Evolutionary conservation across 805 yeast species (phyloP), one percentile per base, ranked within the genome.

Genomic region (Nakazawaea ernobii): DNA sequence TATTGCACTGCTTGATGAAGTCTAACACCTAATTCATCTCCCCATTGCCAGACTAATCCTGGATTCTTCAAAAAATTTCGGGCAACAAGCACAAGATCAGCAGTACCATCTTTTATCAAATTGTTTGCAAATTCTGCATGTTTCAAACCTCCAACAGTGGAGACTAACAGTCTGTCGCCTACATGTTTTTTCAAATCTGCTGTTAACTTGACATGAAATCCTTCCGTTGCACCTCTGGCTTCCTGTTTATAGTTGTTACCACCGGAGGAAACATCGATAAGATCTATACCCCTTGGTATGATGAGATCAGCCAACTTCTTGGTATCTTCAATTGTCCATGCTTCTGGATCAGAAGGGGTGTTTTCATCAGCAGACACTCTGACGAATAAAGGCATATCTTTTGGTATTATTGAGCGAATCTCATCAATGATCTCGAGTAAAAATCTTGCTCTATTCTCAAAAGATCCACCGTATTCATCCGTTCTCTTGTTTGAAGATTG

Each of bases 401-500:
- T 60, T 1, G 73, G 70, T 30, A 73, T 62, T 33, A 57, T 69
- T 1, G 62, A 49, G 51, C 68, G 65, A 35, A 79, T 57, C n/a
- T 67, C 71, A 39, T 70, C 75, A 46, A 69, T 59, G 15, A 75
- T 57, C 53, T 82, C 83, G 29, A 73, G 53, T 8, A 73, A 53
- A 45, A 82, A 67, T 39, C 80, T 63, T 8, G 67, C 66, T 52
- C 87, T 71, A 61, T 80, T 80, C 55, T 79, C 85, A 45, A 80
- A 66, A 2, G 75, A 64, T 6, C 86, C 86, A 40, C 87, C 88
- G 53, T 80, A 83, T 52, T 73, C 68, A 56, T 83, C 89, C 1
- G 75, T 74, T 57, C 89, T 71, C 49, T 66, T 59, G 61, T 84
- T 81, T 28, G 75, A 61, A 38, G 58, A 53, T 1, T 65, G 61